Evolutionary conservation across 2,329 filamentous ascomycete species (phyloP).

Genomic region (Trichoderma cornu-damae): DNA sequence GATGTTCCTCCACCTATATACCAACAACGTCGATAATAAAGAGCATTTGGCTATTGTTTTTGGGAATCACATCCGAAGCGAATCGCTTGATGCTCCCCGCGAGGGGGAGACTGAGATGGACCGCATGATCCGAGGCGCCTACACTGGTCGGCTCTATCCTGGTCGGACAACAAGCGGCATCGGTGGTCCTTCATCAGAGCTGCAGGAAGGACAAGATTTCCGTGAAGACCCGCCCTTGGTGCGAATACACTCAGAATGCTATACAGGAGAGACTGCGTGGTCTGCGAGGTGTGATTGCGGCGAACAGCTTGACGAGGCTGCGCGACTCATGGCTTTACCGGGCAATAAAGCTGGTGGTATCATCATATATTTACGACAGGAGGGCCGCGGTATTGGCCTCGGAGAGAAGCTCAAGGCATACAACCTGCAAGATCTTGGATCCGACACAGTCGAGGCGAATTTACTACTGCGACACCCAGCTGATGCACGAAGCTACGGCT

Average conservation of each 20-base stretch:
- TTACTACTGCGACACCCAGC: conserved; percentile 85
- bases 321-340: conserved; percentile 79
- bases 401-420: conserved; percentile 97
- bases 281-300: conserved; percentile 96
- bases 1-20: conserved; percentile 95
- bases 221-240: conserved; percentile 59
- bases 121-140: conserved; percentile 90
- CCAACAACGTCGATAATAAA: conserved; percentile 88
- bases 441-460: conserved; percentile 97
- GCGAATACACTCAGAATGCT: conserved; percentile 95
- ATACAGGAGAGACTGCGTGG: conserved; percentile 98
- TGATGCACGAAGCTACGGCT: conserved; percentile 87
- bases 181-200: conserved; percentile 25
- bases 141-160: conserved; percentile 80
- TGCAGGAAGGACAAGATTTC: conserved; percentile 17
- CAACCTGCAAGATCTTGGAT: conserved; percentile 92
- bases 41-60: conserved; percentile 98
- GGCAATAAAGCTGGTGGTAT: conserved; percentile 66
- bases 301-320: conserved; percentile 94
- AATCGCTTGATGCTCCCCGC: conserved; percentile 63
- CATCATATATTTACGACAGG: conserved; percentile 92
- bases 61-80: conserved; percentile 73
- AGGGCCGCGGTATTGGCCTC: conserved; percentile 90
- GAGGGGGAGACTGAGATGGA: conserved; percentile 81
- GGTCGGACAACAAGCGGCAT: conserved; percentile 73